Conservation (phyloP, 768 basidiomycete species). For the Collybia nuda region DNA sequence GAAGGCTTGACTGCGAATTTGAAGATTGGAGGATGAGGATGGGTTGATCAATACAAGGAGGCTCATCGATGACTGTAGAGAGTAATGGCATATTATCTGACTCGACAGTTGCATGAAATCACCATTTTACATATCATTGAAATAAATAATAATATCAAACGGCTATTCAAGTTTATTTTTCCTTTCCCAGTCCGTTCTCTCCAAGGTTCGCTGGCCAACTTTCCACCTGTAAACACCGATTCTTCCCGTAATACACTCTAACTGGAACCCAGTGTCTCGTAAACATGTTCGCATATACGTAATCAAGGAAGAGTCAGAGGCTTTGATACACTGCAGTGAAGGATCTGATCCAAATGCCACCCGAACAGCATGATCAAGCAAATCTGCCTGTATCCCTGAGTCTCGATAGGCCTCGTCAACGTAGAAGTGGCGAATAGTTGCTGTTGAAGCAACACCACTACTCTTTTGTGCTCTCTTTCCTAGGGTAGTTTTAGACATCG, state of each 20-base stretch:
- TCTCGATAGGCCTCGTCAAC: conserved; percentile 64
- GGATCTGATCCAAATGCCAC: conserved; percentile 51
- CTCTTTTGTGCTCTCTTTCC: conserved; percentile 23
- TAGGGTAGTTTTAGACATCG: conserved; percentile 17
- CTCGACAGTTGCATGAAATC: too few species aligned
- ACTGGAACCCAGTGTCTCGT: conserved; percentile 46
- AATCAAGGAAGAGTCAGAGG: conserved; percentile 48
- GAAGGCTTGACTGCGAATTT: conserved; percentile 52
- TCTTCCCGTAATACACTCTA: conserved; percentile 39
- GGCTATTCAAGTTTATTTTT: conserved; percentile 12
- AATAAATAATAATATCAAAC: neutral
- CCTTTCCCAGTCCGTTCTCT: conserved; percentile 46
- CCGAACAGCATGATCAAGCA: conserved; percentile 57
- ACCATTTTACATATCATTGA: too few species aligned
- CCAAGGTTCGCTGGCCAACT: conserved; percentile 39
- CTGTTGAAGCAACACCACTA: conserved; percentile 40
- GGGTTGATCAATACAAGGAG: conserved; percentile 29
- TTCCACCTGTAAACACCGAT: conserved; percentile 65
- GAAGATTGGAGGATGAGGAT: conserved; percentile 62
- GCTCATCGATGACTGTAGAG: conserved; percentile 15
- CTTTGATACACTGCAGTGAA: conserved; percentile 44
- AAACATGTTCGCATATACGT: conserved; percentile 48
- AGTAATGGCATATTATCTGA: conserved; percentile 12
- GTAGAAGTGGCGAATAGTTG: conserved; percentile 72
- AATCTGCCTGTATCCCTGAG: conserved; percentile 60